Evolutionary conservation across 2,329 filamentous ascomycete species (phyloP).

Genomic region (Monilinia vaccinii-corymbosi): DNA sequence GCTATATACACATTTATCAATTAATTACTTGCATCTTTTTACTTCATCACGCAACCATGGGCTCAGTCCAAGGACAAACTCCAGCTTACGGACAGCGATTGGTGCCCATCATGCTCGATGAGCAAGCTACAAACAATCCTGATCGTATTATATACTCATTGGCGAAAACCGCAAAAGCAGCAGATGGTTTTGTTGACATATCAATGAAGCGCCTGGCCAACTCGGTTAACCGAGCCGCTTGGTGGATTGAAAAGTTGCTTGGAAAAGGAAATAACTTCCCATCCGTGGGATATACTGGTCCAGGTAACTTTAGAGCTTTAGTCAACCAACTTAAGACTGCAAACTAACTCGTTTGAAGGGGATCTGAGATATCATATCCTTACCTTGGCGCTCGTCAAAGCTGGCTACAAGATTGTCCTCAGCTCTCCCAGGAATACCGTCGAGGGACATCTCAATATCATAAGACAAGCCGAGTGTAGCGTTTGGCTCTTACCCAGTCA

Average conservation of each 20-base stretch:
- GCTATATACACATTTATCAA: neutral
- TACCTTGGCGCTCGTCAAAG: slow-evolving; percentile 1
- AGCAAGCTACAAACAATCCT: slow-evolving; percentile 1
- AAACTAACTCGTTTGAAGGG: neutral
- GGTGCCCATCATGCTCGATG: slow-evolving; percentile 1
- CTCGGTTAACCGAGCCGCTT: slow-evolving; percentile 16
- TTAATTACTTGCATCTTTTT: neutral
- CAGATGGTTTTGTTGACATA: slow-evolving; percentile 12
- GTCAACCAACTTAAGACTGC: too few relatives aligned
- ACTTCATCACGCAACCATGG: neutral
- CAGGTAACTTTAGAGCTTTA: neutral
- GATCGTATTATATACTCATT: neutral
- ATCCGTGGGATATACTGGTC: slow-evolving; percentile 9
- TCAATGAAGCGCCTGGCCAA: slow-evolving; percentile 15
- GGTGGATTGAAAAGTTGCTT: slow-evolving; percentile 11
- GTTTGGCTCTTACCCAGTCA: slow-evolving; percentile 3
- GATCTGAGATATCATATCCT: slow-evolving; percentile 9
- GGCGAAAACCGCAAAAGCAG: neutral
- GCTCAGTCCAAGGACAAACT: slow-evolving; percentile 1
- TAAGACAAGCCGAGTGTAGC: neutral
- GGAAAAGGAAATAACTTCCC: slow-evolving; percentile 18
- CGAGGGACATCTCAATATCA: slow-evolving; percentile 9
- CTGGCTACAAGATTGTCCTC: slow-evolving; percentile 6
- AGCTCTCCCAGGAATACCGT: slow-evolving; percentile 3
- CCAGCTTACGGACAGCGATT: slow-evolving; percentile 5